A percentile compares a stretch with the other conserved stretches of the same genome.
phyloP scores from a whole-genome alignment of 2,329 filamentous ascomycete genomes.

The Lasiodiplodia sp. region DNA sequence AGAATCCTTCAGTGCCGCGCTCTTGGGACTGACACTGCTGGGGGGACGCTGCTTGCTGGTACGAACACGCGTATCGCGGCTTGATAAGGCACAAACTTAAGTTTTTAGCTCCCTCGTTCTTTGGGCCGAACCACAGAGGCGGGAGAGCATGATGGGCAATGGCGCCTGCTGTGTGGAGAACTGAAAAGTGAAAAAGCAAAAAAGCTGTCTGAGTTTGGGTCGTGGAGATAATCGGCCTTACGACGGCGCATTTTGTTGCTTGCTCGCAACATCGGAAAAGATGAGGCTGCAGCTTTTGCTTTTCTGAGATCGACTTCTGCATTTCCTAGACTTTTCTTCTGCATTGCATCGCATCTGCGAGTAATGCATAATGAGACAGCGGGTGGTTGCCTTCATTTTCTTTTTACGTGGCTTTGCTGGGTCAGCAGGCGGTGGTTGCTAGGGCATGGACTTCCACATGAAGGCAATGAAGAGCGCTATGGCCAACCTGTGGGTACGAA shows the following conservation, averaged over 20 bases:
- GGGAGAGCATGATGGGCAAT: no score
- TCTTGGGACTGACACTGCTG: neutral
- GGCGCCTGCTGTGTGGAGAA: neutral
- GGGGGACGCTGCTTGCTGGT: neutral
- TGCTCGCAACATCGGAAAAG: neutral
- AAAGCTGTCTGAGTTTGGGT: neutral
- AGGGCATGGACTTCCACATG: neutral
- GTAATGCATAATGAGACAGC: neutral
- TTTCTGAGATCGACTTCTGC: neutral
- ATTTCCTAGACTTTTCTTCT: neutral
- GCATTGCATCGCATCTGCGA: neutral
- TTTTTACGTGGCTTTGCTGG: neutral
- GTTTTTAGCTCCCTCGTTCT: no score
- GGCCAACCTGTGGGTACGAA: neutral
- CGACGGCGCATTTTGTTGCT: neutral
- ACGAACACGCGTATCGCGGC: no score
- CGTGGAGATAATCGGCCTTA: conserved; percentile 14
- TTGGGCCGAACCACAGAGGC: no score
- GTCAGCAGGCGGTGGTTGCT: neutral
- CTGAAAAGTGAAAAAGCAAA: neutral
- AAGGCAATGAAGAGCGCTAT: neutral
- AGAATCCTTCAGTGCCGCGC: neutral
- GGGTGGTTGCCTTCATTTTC: neutral
- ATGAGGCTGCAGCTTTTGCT: neutral
- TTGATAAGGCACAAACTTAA: no score